These are phyloP conservation scores for Aspergillus sp. DNA, from an alignment of 2,329 filamentous ascomycete genomes.

Conservation along the genomic window DNA sequence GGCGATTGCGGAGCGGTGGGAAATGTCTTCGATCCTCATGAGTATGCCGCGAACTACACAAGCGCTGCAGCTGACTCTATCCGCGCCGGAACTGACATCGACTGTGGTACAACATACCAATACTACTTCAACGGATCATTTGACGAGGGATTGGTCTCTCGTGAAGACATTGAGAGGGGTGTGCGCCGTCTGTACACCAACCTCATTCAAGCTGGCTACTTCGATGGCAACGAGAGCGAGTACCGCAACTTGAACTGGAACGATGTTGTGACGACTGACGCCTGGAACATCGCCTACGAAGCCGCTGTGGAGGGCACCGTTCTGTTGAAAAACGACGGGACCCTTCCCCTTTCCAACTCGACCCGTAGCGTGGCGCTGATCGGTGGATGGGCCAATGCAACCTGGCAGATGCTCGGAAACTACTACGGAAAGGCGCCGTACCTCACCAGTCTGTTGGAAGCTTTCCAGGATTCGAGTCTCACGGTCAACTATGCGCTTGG, in stretches of 20 bases:
- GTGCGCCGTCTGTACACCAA: conserved; percentile 45
- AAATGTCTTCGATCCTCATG: conserved; percentile 53
- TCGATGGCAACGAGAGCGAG: conserved; percentile 38
- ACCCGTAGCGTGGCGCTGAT: conserved; percentile 46
- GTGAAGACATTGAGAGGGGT: conserved; percentile 41
- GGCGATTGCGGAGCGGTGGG: conserved; percentile 60
- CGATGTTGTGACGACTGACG: conserved; percentile 50
- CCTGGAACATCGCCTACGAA: conserved; percentile 50
- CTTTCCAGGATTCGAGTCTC: conserved; percentile 43
- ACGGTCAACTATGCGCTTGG: conserved; percentile 41
- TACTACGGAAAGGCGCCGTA: conserved; percentile 54
- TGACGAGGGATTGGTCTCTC: conserved; percentile 38
- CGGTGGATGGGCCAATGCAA: conserved; percentile 54
- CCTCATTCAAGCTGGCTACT: conserved; percentile 47
- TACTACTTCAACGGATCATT: conserved; percentile 40
- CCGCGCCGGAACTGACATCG: conserved; percentile 48
- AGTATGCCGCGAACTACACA: conserved; percentile 39
- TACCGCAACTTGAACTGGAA: conserved; percentile 50
- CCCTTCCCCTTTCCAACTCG: conserved; percentile 38
- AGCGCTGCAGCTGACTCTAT: conserved; percentile 44
- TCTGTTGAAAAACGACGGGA: conserved; percentile 49
- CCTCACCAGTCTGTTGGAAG: conserved; percentile 47
- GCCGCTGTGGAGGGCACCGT: conserved; percentile 45
- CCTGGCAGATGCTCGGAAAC: conserved; percentile 52
- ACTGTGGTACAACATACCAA: conserved; percentile 48